Base-by-base conservation (phyloP, 805 yeast species). In the Starmerella lactis-condensi region DNA sequence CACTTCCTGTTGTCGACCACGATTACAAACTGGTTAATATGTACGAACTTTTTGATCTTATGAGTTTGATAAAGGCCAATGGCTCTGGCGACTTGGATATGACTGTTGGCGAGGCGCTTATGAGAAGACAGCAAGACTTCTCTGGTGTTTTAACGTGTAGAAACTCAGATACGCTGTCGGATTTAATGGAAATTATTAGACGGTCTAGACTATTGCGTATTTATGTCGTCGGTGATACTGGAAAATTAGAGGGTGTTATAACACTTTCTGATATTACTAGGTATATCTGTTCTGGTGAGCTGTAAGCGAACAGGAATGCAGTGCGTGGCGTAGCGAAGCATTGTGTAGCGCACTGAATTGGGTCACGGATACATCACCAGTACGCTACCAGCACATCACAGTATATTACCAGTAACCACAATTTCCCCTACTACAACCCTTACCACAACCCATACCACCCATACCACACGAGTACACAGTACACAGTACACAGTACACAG, bases 81-180 rank as follows among this genome's bases (percentile, higher is more conserved):
- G 95, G 95, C 4, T 72, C 82, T 49, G 82, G 85, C 48, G 96
- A 89, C 53, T 60, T 85, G 38, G 75, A 82, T 24, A 60, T 89
- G 43, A 74, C 85, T 36, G 94, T 89, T 4, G 99, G 98, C 3
- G 95, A 89, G 53, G 96, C 96, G 0, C 60, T 89, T 32, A 69
- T 89, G 71, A 71, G 93, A 54, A 64, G 93, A 49, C 73, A 93
- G 4, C 94, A 83, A 44, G 95, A 89, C 51, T 89, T 85, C 46
- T 96, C 89, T 54, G 98, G 99, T 36, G 96, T 89, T 10, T 79
- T 82, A 55, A 89, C 96, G 0, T 89, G 98, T 56, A 79, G 95
- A 0, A 63, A 72, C 41, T 66, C 72, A 43, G 99, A 89, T 52
- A 65, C 83, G 40, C 59, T 89, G 35, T 75, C 85, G 38, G 79